Percentiles rank a stretch among this genome's conserved stretches.
Conservation (phyloP, 345 rosid genomes). For the Murraya koenigii region DNA sequence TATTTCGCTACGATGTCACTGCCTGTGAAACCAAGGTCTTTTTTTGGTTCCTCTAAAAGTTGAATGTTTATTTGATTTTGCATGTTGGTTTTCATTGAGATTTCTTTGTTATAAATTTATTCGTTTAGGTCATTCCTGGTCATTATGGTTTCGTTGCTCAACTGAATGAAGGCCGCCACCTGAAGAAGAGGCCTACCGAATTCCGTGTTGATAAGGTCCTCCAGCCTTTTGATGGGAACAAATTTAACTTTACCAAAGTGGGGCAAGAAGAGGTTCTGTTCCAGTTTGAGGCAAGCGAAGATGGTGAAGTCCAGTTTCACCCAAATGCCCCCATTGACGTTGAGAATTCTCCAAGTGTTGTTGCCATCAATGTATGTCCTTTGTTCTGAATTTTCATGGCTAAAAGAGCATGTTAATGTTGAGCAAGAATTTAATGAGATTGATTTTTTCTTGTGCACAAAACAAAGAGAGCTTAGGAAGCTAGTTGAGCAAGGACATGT, state of each 20-base stretch:
- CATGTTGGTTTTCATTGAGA: conserved; percentile 3
- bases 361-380: conserved; percentile 81
- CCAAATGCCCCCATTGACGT: conserved; percentile 60
- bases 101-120: background rate
- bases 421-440: background rate
- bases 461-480: conserved; percentile 26
- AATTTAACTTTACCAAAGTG: conserved; percentile 92
- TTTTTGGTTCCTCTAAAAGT: background rate
- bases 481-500: background rate
- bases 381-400: background rate
- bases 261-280: conserved; percentile 96
- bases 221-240: conserved; percentile 85
- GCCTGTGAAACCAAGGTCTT: conserved; percentile 91
- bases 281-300: conserved; percentile 84
- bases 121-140: conserved; percentile 81
- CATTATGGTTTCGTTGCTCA: conserved; percentile 82
- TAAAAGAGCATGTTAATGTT: background rate
- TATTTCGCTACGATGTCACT: conserved; percentile 93
- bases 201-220: conserved; percentile 90
- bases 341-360: conserved; percentile 77
- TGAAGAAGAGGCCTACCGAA: conserved; percentile 98
- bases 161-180: conserved; percentile 92
- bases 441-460: background rate
- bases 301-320: conserved; percentile 56
- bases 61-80: background rate